phyloP scores from a whole-genome alignment of 2,329 filamentous ascomycete species.

The Monosporascus sp. region DNA sequence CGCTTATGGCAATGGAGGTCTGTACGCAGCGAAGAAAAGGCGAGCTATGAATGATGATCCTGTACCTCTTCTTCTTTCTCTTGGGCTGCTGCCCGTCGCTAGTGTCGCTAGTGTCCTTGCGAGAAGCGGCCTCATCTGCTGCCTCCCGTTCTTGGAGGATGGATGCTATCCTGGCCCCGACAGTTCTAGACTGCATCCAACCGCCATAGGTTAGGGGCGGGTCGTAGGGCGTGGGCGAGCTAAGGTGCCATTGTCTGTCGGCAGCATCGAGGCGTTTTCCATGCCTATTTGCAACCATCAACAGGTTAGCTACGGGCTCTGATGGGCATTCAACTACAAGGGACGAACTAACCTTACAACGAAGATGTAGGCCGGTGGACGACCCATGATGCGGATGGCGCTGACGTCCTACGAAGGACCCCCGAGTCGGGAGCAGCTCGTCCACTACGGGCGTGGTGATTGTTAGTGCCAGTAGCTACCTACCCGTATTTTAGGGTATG shows the following conservation, averaged over 20 bases:
- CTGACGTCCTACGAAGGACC: background rate
- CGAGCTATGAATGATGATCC: slow-evolving; percentile 85
- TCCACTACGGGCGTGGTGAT: no score
- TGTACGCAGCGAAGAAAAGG: slow-evolving; percentile 91
- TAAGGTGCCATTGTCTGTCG: slow-evolving; percentile 91
- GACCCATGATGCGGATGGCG: slow-evolving; percentile 32
- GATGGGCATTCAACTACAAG: background rate
- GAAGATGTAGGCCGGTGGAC: slow-evolving; percentile 44
- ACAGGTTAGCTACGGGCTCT: slow-evolving; percentile 1
- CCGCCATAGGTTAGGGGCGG: slow-evolving; percentile 92
- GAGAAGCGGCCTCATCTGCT: slow-evolving; percentile 26
- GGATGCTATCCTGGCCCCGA: slow-evolving; percentile 78
- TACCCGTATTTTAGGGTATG: no score
- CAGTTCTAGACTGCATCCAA: slow-evolving; percentile 78
- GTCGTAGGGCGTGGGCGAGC: slow-evolving; percentile 90
- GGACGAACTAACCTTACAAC: slow-evolving; percentile 39
- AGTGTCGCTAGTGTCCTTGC: slow-evolving; percentile 10
- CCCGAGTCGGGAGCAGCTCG: no score
- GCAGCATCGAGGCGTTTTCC: slow-evolving; percentile 90
- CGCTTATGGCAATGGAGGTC: slow-evolving; percentile 81
- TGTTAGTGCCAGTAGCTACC: no score
- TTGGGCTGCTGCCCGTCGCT: slow-evolving; percentile 10
- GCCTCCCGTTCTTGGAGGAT: slow-evolving; percentile 54
- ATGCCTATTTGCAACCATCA: slow-evolving; percentile 51
- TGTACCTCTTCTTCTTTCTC: slow-evolving; percentile 56